A percentile compares a stretch with the other conserved stretches of the same genome.
Conservation (phyloP, 805 yeast species). For the Starmerella sirachaensis region DNA sequence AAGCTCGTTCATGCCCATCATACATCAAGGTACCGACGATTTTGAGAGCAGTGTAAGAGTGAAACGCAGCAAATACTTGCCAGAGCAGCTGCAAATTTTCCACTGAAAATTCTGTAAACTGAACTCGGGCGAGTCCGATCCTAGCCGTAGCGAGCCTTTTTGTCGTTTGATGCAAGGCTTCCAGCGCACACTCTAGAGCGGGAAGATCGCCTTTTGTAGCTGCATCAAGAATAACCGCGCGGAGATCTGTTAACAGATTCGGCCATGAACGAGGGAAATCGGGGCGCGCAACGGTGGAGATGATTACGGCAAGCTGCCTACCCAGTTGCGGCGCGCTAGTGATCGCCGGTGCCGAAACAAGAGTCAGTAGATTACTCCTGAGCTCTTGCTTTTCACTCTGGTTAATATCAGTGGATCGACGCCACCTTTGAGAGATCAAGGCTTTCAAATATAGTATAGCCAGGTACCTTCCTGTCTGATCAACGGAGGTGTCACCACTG, state of each 20-base stretch:
- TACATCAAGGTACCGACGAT: constrained; percentile 58
- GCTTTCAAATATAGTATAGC: constrained; percentile 82
- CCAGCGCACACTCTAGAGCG: constrained; percentile 47
- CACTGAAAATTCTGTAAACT: constrained; percentile 24
- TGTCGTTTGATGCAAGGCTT: constrained; percentile 63
- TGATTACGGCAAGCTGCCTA: constrained; percentile 74
- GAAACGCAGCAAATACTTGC: constrained; percentile 6
- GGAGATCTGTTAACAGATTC: constrained; percentile 50
- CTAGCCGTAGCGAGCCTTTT: constrained; percentile 64
- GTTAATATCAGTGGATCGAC: constrained; percentile 46
- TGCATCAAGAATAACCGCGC: constrained; percentile 5
- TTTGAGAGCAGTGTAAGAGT: constrained; percentile 56
- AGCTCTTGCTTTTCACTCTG: constrained; percentile 60
- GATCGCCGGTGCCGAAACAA: constrained; percentile 37
- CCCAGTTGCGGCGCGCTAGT: constrained; percentile 40
- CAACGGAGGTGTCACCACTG: constrained; percentile 23
- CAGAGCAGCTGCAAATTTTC: constrained; percentile 7
- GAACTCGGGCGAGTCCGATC: constrained; percentile 56
- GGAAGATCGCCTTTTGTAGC: constrained; percentile 25
- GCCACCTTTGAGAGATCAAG: constrained; percentile 77
- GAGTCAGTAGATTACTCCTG: constrained; percentile 8
- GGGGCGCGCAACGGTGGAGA: constrained; percentile 62
- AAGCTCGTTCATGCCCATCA: constrained; percentile 64
- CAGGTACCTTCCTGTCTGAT: constrained; percentile 52
- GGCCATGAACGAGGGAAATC: constrained; percentile 92